Conservation (phyloP, 805 yeast species). For the Torulaspora indica region DNA sequence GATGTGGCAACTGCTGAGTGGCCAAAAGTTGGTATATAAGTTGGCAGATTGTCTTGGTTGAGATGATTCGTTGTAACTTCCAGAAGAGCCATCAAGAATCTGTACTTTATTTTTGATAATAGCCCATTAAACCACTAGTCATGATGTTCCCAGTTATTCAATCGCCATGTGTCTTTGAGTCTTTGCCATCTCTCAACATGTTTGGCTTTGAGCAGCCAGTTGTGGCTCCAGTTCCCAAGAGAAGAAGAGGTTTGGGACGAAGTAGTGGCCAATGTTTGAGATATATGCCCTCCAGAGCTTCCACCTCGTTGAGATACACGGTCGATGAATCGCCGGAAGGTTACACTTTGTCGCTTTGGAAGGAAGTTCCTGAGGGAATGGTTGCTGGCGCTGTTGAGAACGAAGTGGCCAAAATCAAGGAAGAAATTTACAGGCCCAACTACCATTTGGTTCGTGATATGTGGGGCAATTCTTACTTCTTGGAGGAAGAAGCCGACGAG, state of each 20-base stretch:
- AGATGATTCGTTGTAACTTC: background rate
- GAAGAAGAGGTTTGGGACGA: conserved; percentile 12
- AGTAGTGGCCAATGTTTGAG: conserved; percentile 1
- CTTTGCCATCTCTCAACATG: conserved; percentile 18
- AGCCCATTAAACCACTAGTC: background rate
- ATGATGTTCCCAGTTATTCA: conserved; percentile 21
- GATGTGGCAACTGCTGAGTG: conserved; percentile 1
- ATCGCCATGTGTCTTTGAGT: conserved; percentile 29
- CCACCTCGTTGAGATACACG: conserved; percentile 12
- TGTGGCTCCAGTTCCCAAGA: conserved; percentile 13
- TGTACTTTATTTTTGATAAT: background rate
- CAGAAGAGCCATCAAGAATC: background rate
- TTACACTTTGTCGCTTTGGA: conserved; percentile 20
- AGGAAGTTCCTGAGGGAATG: conserved; percentile 18
- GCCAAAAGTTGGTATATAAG: conserved; percentile 1
- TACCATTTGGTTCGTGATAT: conserved; percentile 26
- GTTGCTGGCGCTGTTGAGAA: conserved; percentile 19
- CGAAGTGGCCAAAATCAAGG: conserved; percentile 18
- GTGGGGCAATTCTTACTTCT: conserved; percentile 33
- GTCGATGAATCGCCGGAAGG: conserved; percentile 17
- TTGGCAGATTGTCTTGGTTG: background rate
- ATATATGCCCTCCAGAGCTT: conserved; percentile 4
- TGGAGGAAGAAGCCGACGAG: conserved; percentile 26
- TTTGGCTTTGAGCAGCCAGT: conserved; percentile 10
- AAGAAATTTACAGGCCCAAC: conserved; percentile 19